phyloP scores from a whole-genome alignment of 306 rosid species.

The Luffa acutangula region DNA sequence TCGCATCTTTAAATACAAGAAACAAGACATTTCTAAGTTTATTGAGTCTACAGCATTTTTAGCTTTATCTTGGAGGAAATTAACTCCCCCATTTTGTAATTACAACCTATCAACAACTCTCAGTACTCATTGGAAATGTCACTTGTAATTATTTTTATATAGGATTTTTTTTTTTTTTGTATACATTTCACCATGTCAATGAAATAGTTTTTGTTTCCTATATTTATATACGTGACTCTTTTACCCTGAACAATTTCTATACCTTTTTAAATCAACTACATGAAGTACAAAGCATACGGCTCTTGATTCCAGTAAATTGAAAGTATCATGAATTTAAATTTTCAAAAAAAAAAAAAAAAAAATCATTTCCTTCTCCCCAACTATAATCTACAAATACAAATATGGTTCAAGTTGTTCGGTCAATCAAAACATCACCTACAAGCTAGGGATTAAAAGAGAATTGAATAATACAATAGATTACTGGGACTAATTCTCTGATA shows the following conservation, averaged over 20 bases:
- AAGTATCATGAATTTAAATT: too few species aligned
- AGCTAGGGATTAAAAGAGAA: too few species aligned
- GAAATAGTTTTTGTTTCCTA: background rate
- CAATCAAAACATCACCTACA: too few species aligned
- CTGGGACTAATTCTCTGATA: background rate
- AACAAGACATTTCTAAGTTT: background rate
- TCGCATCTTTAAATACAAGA: too few species aligned
- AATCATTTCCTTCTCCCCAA: too few species aligned
- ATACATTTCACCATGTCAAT: background rate
- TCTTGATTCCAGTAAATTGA: background rate
- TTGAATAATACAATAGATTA: background rate
- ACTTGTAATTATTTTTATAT: background rate
- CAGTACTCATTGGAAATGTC: background rate
- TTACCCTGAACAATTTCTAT: background rate
- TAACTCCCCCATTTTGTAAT: background rate
- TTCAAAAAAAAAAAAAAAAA: background rate
- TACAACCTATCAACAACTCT: background rate
- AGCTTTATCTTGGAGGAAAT: background rate
- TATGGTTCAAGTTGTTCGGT: too few species aligned
- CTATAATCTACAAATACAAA: too few species aligned
- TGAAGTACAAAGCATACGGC: background rate
- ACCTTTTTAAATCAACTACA: background rate
- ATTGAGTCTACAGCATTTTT: background rate
- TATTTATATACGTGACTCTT: too few species aligned
- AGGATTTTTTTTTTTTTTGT: background rate